Evolutionary conservation across 768 basidiomycete genomes (phyloP).

Genomic region (Boletus rubescentipes): DNA sequence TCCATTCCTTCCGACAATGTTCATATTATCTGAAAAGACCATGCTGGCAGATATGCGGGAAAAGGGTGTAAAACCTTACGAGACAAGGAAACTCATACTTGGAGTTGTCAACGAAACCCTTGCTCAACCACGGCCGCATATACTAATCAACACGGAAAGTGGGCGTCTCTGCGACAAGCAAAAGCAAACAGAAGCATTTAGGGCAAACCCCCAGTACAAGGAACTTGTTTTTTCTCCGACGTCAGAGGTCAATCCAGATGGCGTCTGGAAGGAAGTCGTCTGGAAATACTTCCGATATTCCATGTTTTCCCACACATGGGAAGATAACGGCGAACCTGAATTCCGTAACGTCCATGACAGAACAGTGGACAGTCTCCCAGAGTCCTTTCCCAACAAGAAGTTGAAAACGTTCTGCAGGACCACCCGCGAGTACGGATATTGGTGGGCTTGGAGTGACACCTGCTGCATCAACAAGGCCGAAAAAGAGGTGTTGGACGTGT

Average conservation of each 20-base stretch:
- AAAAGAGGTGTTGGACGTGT: slow-evolving; percentile 10
- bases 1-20: neutral
- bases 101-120: neutral
- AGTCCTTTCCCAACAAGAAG: neutral
- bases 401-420: slow-evolving; percentile 14
- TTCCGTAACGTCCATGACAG: neutral
- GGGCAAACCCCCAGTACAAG: slow-evolving; percentile 13
- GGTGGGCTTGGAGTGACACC: slow-evolving; percentile 27
- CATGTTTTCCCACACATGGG: slow-evolving; percentile 24
- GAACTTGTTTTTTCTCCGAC: slow-evolving; percentile 9
- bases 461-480: slow-evolving; percentile 28
- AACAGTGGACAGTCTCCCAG: slow-evolving; percentile 4
- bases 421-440: slow-evolving; percentile 5
- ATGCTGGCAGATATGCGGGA: slow-evolving; percentile 6
- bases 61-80: neutral
- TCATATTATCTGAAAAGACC: neutral
- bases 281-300: slow-evolving; percentile 15
- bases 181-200: slow-evolving; percentile 8
- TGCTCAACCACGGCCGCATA: slow-evolving; percentile 4
- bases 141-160: slow-evolving; percentile 16
- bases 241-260: neutral
- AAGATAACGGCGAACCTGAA: slow-evolving; percentile 7
- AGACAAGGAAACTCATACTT: neutral
- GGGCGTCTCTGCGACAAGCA: slow-evolving; percentile 13
- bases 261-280: neutral